Percentiles rank a stretch among this genome's conserved stretches.
phyloP scores from a whole-genome alignment of 2,329 filamentous ascomycete species.

The Curvularia spicifera region DNA sequence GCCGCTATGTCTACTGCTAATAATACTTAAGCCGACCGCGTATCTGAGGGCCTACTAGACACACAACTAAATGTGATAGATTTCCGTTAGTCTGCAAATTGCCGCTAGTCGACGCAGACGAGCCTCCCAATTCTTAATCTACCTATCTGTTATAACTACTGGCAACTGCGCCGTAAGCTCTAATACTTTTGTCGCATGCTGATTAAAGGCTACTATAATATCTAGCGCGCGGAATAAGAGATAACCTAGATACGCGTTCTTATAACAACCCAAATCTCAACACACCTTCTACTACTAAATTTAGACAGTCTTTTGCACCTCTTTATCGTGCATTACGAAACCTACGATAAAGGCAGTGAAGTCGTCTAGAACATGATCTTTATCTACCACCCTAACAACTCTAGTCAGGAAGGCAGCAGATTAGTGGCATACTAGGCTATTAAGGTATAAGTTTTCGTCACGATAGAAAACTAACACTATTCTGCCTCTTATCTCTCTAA shows the following conservation, averaged over 20 bases:
- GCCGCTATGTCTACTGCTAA: slow-evolving; percentile 66
- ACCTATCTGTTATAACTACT: slow-evolving; percentile 29
- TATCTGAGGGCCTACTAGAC: slow-evolving; percentile 63
- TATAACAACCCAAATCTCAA: slow-evolving; percentile 54
- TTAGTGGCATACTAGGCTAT: slow-evolving; percentile 57
- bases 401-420: slow-evolving; percentile 58
- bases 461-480: slow-evolving; percentile 64
- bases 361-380: slow-evolving; percentile 55
- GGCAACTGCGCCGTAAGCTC: slow-evolving; percentile 55
- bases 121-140: slow-evolving; percentile 62
- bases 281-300: slow-evolving; percentile 61
- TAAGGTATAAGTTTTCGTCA: slow-evolving; percentile 52
- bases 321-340: slow-evolving; percentile 45
- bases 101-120: slow-evolving; percentile 53
- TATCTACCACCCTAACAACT: slow-evolving; percentile 52
- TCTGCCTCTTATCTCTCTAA: slow-evolving; percentile 50
- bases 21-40: slow-evolving; percentile 54
- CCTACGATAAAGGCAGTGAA: slow-evolving; percentile 63
- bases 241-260: slow-evolving; percentile 45
- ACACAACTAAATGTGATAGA: slow-evolving; percentile 61
- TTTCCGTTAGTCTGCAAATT: slow-evolving; percentile 55
- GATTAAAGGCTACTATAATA: slow-evolving; percentile 60
- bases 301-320: slow-evolving; percentile 42
- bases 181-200: slow-evolving; percentile 53
- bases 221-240: slow-evolving; percentile 59